Evolutionary conservation across 305 asterid genomes (phyloP).

Genomic region (Lippia alba): DNA sequence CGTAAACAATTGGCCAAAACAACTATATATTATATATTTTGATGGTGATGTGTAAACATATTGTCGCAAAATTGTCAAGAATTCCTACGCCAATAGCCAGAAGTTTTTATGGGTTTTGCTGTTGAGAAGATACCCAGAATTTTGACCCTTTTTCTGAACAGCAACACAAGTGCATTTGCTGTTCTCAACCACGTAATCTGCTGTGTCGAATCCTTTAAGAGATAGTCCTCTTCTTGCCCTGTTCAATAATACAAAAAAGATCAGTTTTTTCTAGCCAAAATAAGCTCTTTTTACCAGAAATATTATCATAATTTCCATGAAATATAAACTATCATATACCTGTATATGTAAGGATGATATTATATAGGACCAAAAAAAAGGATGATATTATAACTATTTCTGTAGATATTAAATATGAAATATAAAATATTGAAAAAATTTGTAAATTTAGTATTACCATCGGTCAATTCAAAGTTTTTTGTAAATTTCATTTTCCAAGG

Average conservation of each 20-base stretch:
- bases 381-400: no score
- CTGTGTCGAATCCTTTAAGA: constrained; percentile 62
- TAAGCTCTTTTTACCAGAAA: no score
- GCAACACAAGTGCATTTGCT: constrained; percentile 80
- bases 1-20: background rate
- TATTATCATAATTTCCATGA: no score
- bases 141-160: constrained; percentile 73
- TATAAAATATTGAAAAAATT: no score
- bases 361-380: no score
- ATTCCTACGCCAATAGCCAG: constrained; percentile 73
- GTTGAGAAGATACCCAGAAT: constrained; percentile 74
- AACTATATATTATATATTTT: background rate
- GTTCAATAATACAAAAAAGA: constrained; percentile 8
- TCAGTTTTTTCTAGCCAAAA: background rate
- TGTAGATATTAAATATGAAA: no score
- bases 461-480: no score
- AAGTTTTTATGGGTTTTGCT: constrained; percentile 76
- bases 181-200: constrained; percentile 72
- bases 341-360: no score
- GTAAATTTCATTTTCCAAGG: no score
- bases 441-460: no score
- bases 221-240: constrained; percentile 61
- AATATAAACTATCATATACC: no score
- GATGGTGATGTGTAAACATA: background rate
- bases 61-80: background rate